Conservation (phyloP, 495 filamentous ascomycete genomes). For the Xylaria bambusicola region DNA sequence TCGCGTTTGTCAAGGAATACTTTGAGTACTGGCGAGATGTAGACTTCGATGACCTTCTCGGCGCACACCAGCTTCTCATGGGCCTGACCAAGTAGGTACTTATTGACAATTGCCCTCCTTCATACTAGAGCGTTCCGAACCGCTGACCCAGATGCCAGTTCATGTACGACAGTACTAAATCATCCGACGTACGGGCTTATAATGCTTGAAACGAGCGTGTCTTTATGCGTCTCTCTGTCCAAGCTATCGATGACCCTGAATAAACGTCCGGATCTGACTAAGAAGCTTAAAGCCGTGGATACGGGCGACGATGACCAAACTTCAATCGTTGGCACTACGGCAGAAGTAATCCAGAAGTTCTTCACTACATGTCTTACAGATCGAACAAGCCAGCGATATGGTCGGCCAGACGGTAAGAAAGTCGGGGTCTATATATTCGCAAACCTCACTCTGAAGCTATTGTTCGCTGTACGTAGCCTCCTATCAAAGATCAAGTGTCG, state of each 20-base stretch:
- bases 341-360: constrained; percentile 83
- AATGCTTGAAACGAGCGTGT: constrained; percentile 74
- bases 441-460: constrained; percentile 84
- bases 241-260: constrained; percentile 80
- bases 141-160: constrained; percentile 43
- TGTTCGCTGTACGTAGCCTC: constrained; percentile 68
- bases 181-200: constrained; percentile 76
- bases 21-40: constrained; percentile 77
- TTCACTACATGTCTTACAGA: constrained; percentile 91
- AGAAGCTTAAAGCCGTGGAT: constrained; percentile 51
- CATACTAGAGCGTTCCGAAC: no score
- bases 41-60: constrained; percentile 70
- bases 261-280: constrained; percentile 68
- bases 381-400: constrained; percentile 61
- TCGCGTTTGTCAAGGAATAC: constrained; percentile 76
- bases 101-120: constrained; percentile 19
- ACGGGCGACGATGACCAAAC: constrained; percentile 58
- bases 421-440: constrained; percentile 87
- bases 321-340: constrained; percentile 79
- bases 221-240: constrained; percentile 73
- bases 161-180: constrained; percentile 77
- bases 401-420: constrained; percentile 77
- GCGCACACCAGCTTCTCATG: constrained; percentile 73
- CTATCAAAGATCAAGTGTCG: background rate
- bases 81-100: constrained; percentile 63